phyloP scores from a whole-genome alignment of 169 alveolate genomes.

The Cyclospora cayetanensis region DNA sequence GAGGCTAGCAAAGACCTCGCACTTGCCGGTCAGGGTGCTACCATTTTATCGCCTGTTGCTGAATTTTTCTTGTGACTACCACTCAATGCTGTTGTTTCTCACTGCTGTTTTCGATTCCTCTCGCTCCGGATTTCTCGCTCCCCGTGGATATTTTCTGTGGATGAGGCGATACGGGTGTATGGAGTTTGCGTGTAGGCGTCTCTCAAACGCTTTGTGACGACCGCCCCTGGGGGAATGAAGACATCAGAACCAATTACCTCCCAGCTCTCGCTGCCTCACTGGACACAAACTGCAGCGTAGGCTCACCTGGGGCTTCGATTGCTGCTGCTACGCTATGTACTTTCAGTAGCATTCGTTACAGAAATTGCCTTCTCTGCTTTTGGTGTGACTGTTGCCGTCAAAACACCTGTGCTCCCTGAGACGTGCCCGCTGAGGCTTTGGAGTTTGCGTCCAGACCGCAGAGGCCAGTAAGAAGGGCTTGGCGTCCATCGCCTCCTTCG shows the following conservation, averaged over 20 bases:
- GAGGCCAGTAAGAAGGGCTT: constrained; percentile 14
- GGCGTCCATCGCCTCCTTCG: constrained; percentile 7
- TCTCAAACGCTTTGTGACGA: constrained; percentile 30
- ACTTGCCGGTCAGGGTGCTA: constrained; percentile 73
- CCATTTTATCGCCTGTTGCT: no score
- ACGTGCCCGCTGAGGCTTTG: constrained; percentile 9
- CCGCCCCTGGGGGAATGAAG: background rate
- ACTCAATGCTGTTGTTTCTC: background rate
- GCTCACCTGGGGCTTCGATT: background rate
- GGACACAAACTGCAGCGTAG: background rate
- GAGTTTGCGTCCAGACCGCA: constrained; percentile 3
- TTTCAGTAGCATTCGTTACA: background rate
- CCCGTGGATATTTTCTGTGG: no score
- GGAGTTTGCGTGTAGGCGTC: constrained; percentile 23
- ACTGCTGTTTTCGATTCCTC: background rate
- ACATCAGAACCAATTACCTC: background rate
- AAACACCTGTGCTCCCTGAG: no score
- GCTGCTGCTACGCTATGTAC: background rate
- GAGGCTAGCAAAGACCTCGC: constrained; percentile 73
- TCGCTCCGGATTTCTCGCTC: no score
- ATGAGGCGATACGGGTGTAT: no score
- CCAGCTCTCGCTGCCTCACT: background rate
- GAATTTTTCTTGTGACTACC: background rate
- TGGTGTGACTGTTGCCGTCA: no score
- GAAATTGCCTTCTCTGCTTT: background rate